phyloP scores from a whole-genome alignment of 225 moss, liverwort and hornwort species.

The Sphagnum contortum region DNA sequence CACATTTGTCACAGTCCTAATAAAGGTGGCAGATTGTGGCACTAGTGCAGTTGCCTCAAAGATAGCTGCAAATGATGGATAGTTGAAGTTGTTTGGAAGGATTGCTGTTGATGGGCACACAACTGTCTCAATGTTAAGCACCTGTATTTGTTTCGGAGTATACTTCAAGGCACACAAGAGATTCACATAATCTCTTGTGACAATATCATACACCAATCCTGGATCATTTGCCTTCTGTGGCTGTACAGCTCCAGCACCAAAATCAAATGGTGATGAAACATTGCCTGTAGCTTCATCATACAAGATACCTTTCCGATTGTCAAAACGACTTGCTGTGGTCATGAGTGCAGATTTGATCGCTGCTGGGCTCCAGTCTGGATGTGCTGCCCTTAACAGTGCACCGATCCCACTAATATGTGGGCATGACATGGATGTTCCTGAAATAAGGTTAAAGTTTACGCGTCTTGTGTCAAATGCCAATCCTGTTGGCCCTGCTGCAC shows the following conservation, averaged over 20 bases:
- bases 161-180: conserved; percentile 82
- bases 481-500: conserved; percentile 71
- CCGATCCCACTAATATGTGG: conserved; percentile 89
- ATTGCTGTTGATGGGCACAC: conserved; percentile 29
- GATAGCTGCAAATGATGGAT: conserved; percentile 61
- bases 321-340: conserved; percentile 61
- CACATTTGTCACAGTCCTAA: conserved; percentile 74
- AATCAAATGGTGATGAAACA: conserved; percentile 58
- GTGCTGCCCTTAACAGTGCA: conserved; percentile 63
- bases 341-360: conserved; percentile 89
- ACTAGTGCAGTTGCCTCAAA: conserved; percentile 47
- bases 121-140: conserved; percentile 48
- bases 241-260: conserved; percentile 83
- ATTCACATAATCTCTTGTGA: conserved; percentile 47
- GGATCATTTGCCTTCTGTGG: conserved; percentile 76
- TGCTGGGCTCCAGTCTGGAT: conserved; percentile 75
- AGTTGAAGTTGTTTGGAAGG: conserved; percentile 59
- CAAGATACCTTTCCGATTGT: conserved; percentile 30
- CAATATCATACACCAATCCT: conserved; percentile 69
- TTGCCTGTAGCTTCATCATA: conserved; percentile 76
- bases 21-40: conserved; percentile 35
- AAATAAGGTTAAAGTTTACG: conserved; percentile 76
- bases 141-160: conserved; percentile 40
- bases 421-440: conserved; percentile 92
- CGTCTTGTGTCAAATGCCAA: conserved; percentile 39